Evolutionary conservation across 441 rosid genomes (phyloP), one percentile per base, ranked within the genome.

Genomic region (Adansonia grandidieri): DNA sequence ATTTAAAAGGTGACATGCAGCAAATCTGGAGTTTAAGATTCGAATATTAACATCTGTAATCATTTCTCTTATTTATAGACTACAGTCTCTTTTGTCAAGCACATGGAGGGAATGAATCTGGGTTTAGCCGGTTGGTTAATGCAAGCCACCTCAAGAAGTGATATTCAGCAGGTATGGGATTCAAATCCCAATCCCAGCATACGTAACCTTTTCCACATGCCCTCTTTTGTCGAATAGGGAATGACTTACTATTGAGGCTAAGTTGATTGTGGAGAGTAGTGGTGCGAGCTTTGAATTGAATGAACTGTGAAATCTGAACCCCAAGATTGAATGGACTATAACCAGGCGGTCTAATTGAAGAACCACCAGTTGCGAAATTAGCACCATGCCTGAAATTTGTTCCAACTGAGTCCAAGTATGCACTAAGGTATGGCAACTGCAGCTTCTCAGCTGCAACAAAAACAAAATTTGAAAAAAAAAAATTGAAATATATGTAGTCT

Each of bases 261-360:
- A 80, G 82, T 73, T 82, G 81, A 65, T 86, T 79, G 70, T 88
- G 85, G n/a, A 90, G 88, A 73, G 84, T 82, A 11, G 82, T 79
- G 2, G 86, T 78, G 56, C 91, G 91, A 76, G 94, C 76, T 78
- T 92, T 93, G 86, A 93, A 92, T 48, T 83, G 92, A 66, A 85
- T 9, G 73, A 95, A 95, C 61, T 93, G 97, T 9, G 87, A 77
- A 58, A 92, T 85, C 83, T 96, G 99, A 70, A 90, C 85, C 47
- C 86, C 90, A 14, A 93, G 93, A 90, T 88, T 82, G 61, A 95
- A 90, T 0, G 87, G 97, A 54, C 96, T 90, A 76, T 78, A 93
- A 61, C 90, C 87, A 14, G 91, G 89, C 0, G 84, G 93, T 15
- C 88, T 88, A 81, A 91, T 85, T 28, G 93, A 86, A 63, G 95